Evolutionary conservation across 2,329 filamentous ascomycete genomes (phyloP), one percentile per base, ranked within the genome.

Genomic region (Cladobotryum mycophilum): DNA sequence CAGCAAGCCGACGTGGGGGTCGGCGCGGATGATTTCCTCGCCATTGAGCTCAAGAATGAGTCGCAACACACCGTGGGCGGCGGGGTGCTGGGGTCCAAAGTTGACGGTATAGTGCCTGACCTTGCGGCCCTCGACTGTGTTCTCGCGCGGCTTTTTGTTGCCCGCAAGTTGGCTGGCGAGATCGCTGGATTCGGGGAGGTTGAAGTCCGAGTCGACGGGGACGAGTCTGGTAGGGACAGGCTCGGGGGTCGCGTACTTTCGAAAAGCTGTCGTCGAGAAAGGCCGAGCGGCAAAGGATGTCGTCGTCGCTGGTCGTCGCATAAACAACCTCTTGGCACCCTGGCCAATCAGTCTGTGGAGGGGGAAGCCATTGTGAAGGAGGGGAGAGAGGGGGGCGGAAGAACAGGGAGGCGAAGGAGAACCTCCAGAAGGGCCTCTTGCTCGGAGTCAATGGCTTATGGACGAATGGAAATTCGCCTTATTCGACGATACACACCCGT

Each of bases 101-200:
- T 99, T 99, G 77, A 99, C 92, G 6, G 93, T 99, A 76, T 99
- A 99, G 75, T 99, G 93, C 60, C 93, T 85, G 69, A 99, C 87
- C 80, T 96, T 97, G 71, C 92, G 86, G 72, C 74, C 69, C 56
- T 67, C 70, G 55, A 80, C 68, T 52, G 70, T 73, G 61, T 71
- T 74, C 58, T 79, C 74, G 59, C 67, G 67, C 56, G 68, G 65
- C 62, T 74, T 72, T 61, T 78, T 72, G 57, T 71, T 67, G 55
- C 63, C 60, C 55, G 70, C 68, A 51, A 70, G 67, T 43, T 70
- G 63, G 47, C 66, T 70, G 61, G 60, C 69, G 64, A 58, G 71
- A 58, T 76, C 61, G 60, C 75, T 72, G 60, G 76, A 77, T 51
- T 66, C 60, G 9, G 79, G 72, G 41, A 79, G 69, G 52, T 70